Percentiles rank a stretch among this genome's conserved stretches.
These are phyloP conservation scores for Melampsora americana DNA, from an alignment of 1,284 basidiomycete species.

Conservation along the genomic window DNA sequence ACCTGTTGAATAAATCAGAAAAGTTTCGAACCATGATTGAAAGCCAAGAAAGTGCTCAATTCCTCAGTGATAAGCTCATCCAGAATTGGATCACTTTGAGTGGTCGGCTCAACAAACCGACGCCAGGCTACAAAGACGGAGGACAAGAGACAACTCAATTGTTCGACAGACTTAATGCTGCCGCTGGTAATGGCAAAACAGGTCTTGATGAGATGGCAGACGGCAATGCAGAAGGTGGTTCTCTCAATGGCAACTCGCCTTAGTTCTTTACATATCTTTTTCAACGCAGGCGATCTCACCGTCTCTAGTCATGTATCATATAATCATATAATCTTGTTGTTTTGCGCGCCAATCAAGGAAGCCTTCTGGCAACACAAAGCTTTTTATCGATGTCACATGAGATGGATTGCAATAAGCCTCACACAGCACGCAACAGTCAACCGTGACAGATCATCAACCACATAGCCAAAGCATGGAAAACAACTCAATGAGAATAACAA, in stretches of 20 bases:
- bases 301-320: not conserved
- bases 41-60: constrained; percentile 26
- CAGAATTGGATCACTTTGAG: constrained; percentile 41
- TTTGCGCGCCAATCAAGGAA: not conserved
- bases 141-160: not conserved
- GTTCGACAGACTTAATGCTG: not conserved
- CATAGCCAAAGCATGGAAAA: too few relatives aligned
- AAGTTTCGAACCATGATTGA: constrained; percentile 30
- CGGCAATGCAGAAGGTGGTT: not conserved
- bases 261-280: not conserved
- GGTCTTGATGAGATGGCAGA: not conserved
- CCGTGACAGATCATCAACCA: too few relatives aligned
- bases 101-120: constrained; percentile 31
- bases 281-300: not conserved
- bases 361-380: not conserved
- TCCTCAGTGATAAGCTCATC: constrained; percentile 32
- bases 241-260: constrained; percentile 20
- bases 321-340: not conserved
- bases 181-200: not conserved
- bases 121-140: not conserved
- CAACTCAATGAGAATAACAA: too few relatives aligned
- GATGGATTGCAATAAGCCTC: not conserved
- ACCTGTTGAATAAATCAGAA: constrained; percentile 29
- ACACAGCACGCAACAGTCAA: not conserved
- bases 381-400: not conserved